Conservation (phyloP, 306 rosid genomes). For the Ceratonia siliqua region DNA sequence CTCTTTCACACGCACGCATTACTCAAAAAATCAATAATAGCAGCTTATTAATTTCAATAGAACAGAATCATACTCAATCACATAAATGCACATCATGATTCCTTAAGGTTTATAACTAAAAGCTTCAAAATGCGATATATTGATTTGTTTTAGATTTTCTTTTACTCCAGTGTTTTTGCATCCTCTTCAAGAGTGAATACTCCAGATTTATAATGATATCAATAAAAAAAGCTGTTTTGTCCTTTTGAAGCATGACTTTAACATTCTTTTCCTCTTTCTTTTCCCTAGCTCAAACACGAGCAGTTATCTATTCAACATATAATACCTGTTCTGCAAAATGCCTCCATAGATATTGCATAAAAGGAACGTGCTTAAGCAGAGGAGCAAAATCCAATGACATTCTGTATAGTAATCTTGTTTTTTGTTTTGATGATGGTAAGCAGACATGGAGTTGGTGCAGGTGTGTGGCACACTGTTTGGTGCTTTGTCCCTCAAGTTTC, state of each 20-base stretch:
- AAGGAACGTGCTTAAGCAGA: constrained; percentile 75
- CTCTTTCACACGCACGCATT: too few relatives aligned
- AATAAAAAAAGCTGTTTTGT: background rate
- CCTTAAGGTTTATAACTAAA: background rate
- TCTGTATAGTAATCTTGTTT: constrained; percentile 85
- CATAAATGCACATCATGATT: background rate
- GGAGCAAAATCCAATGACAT: constrained; percentile 96
- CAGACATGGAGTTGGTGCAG: constrained; percentile 96
- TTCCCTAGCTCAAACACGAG: background rate
- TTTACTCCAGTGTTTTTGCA: background rate
- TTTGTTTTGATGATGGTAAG: constrained; percentile 77
- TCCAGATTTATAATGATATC: background rate
- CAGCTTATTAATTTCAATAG: background rate
- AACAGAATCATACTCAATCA: background rate
- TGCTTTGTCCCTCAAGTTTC: constrained; percentile 77
- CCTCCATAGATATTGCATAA: constrained; percentile 78
- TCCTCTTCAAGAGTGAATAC: background rate
- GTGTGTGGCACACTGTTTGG: constrained; percentile 73
- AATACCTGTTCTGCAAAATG: constrained; percentile 88
- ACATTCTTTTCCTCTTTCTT: background rate
- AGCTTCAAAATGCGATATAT: too few relatives aligned
- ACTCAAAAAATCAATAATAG: too few relatives aligned
- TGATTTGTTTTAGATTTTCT: background rate
- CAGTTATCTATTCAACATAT: background rate
- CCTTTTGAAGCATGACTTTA: background rate